A percentile compares a stretch with the other conserved stretches of the same genome.
Evolutionary conservation across 78 protist species (phyloP).

Genomic region (Emiliania huxleyi): DNA sequence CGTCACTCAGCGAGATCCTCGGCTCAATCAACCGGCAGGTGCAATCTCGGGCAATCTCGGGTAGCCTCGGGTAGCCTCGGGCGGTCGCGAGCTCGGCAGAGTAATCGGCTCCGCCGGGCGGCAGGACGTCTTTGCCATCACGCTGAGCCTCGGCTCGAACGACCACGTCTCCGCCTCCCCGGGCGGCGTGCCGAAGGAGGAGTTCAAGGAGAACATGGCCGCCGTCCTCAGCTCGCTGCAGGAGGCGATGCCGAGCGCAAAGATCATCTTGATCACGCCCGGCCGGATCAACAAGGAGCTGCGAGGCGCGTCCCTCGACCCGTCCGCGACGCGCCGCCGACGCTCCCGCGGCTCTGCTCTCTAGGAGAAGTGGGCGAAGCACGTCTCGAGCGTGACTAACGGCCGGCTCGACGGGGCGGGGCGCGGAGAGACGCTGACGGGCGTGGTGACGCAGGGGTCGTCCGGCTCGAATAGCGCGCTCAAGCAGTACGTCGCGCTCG

Average conservation of each 20-base stretch:
- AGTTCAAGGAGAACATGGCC: neutral
- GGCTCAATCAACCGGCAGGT: neutral
- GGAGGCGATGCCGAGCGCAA: neutral
- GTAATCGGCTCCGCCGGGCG: neutral
- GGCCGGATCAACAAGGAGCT: neutral
- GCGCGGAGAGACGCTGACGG: neutral
- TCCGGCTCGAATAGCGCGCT: neutral
- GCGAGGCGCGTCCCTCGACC: too few species aligned
- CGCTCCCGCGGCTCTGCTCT: too few species aligned
- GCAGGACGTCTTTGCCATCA: neutral
- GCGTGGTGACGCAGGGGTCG: neutral
- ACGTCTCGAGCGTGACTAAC: neutral
- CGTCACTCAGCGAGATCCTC: neutral
- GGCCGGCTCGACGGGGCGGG: neutral
- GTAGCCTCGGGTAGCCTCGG: too few species aligned
- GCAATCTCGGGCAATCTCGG: too few species aligned
- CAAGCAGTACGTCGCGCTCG: neutral
- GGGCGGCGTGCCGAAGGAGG: neutral
- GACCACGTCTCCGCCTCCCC: neutral
- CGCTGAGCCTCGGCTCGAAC: neutral
- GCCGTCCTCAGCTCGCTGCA: neutral
- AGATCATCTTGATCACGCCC: neutral
- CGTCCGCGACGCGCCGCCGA: too few species aligned
- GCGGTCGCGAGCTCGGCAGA: too few species aligned
- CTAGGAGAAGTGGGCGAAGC: neutral